Conservation (phyloP, 805 yeast genomes). For the Hanseniaspora opuntiae region DNA sequence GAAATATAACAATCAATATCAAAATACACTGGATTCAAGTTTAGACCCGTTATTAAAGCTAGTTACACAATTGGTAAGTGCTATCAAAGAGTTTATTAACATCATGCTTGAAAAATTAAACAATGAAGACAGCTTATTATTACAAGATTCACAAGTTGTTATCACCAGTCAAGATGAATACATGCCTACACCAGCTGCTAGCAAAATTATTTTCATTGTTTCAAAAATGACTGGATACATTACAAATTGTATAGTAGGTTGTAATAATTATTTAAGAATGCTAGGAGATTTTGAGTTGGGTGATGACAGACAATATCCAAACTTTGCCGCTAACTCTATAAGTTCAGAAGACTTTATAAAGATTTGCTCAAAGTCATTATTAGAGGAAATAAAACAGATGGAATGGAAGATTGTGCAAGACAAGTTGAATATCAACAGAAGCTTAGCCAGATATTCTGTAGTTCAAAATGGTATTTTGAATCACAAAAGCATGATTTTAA, state of each 20-base stretch:
- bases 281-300: conserved; percentile 58
- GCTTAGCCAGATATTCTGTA: conserved; percentile 15
- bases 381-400: conserved; percentile 29
- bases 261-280: conserved; percentile 37
- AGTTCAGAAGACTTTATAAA: conserved; percentile 48
- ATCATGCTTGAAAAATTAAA: conserved; percentile 29
- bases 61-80: conserved; percentile 51
- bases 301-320: conserved; percentile 49
- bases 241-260: conserved; percentile 35
- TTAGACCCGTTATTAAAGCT: conserved; percentile 46
- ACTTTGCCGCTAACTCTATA: conserved; percentile 43
- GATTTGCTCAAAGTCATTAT: conserved; percentile 47
- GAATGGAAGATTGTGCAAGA: conserved; percentile 16
- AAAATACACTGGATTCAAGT: conserved; percentile 27
- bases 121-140: conserved; percentile 22
- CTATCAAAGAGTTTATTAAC: conserved; percentile 49
- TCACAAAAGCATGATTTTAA: conserved; percentile 10
- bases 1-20: conserved; percentile 21
- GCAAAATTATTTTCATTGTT: conserved; percentile 44
- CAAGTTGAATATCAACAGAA: conserved; percentile 16
- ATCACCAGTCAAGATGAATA: conserved; percentile 25
- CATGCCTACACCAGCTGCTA: conserved; percentile 46
- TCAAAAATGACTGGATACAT: conserved; percentile 48
- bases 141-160: conserved; percentile 26
- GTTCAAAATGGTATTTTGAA: conserved; percentile 2